Evolutionary conservation across 208 protist species (phyloP).

Genomic region (Trypanosoma brucei): DNA sequence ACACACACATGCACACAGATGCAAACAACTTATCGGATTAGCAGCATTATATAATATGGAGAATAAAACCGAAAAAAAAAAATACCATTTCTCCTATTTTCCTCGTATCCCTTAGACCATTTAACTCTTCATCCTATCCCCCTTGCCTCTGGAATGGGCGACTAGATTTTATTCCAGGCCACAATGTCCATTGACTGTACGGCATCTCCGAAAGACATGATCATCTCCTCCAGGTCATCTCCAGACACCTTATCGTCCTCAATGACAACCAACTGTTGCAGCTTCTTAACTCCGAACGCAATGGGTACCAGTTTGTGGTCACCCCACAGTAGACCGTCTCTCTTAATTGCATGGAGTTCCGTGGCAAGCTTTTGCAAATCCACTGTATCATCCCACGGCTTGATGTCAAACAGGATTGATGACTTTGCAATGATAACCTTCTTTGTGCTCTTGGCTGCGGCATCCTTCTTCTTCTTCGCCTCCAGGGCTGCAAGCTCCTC

Average conservation of each 20-base stretch:
- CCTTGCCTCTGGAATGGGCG: background rate
- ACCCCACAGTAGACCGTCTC: slow-evolving; percentile 91
- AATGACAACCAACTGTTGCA: slow-evolving; percentile 91
- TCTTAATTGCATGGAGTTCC: slow-evolving; percentile 79
- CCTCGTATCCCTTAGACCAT: background rate
- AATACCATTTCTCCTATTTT: slow-evolving; percentile 6
- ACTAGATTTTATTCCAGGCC: slow-evolving; percentile 95
- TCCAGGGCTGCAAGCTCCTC: slow-evolving; percentile 84
- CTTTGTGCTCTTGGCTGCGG: slow-evolving; percentile 79
- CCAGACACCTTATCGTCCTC: slow-evolving; percentile 94
- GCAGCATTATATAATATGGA: background rate
- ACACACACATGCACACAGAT: background rate
- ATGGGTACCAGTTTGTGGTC: slow-evolving; percentile 87
- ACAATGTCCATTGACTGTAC: slow-evolving; percentile 95
- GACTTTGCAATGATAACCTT: slow-evolving; percentile 85
- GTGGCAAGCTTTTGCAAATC: slow-evolving; percentile 84
- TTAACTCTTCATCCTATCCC: background rate
- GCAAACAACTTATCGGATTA: background rate
- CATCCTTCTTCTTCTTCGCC: slow-evolving; percentile 85
- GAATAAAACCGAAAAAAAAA: background rate
- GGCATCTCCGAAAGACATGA: slow-evolving; percentile 90
- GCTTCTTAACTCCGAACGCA: slow-evolving; percentile 95
- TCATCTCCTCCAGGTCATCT: slow-evolving; percentile 92
- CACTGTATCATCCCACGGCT: slow-evolving; percentile 92
- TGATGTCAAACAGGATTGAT: slow-evolving; percentile 90